Conservation (phyloP, 768 basidiomycete species). For the Termitomyces titanicus region DNA sequence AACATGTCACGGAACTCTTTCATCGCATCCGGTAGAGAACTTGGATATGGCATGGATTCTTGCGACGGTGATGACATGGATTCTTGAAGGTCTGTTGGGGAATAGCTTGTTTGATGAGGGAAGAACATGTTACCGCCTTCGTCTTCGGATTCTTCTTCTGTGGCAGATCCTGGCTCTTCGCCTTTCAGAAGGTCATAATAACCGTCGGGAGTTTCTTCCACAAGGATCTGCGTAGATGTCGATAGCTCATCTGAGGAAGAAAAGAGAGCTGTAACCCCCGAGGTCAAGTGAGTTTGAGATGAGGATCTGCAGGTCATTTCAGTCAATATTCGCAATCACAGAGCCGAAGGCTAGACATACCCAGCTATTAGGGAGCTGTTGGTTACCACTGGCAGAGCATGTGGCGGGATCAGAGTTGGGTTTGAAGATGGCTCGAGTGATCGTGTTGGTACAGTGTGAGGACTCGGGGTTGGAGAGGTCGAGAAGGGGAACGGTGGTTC, state of each 20-base stretch:
- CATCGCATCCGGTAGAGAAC: conserved; percentile 33
- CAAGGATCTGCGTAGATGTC: conserved; percentile 3
- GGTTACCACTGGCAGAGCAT: background rate
- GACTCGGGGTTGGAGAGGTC: no score
- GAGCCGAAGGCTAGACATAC: background rate
- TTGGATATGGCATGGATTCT: conserved; percentile 9
- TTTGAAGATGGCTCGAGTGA: no score
- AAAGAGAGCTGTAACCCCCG: background rate
- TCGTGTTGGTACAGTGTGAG: no score
- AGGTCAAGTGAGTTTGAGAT: background rate
- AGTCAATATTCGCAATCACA: background rate
- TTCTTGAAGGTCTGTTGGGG: background rate
- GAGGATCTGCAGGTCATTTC: background rate
- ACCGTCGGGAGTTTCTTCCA: conserved; percentile 8
- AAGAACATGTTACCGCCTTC: conserved; percentile 15
- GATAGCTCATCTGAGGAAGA: background rate
- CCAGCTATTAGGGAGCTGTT: background rate
- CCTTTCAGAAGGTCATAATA: conserved; percentile 11
- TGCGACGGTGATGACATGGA: background rate
- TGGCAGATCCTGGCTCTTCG: conserved; percentile 22
- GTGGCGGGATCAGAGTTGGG: background rate
- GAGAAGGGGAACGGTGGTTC: background rate
- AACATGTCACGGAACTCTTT: conserved; percentile 45
- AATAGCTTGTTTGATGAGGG: background rate
- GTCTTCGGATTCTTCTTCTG: conserved; percentile 36